Evolutionary conservation across 164 flowering plant species (phyloP), one percentile per base, ranked within the genome.

Genomic region (Macadamia integrifolia): DNA sequence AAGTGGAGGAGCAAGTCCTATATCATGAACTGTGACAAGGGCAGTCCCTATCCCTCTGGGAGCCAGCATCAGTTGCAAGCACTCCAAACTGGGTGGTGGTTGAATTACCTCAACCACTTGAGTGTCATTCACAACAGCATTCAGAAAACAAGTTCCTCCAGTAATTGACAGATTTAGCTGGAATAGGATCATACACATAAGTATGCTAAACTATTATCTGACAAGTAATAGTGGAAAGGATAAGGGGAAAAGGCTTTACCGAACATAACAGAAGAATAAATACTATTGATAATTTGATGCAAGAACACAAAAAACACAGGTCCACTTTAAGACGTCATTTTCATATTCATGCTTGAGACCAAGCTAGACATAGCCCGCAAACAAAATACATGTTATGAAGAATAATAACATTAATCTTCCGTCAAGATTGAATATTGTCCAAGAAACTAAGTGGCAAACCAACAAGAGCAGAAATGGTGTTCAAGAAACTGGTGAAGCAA

Each of bases 101-200:
- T 81, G 87, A 79, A 87, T 69, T 61, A 88, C 78, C 67, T 87
- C 92, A 64, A 85, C 85, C 43, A 94, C 85, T 69, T 71, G 83
- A 68, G 93, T 82, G 78, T 87, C 91, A 84, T 94, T 94, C 59
- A 85, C 88, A 74, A 53, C 66, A 67, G 88, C 79, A 63, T 88
- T 88, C 71, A 86, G 62, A 58, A 75, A 83, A 77, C 96, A 88
- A 75, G 97, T 91, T 58, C 98, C 98, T 53, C 98, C 98, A 75
- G 76, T 78, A 70, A 90, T 85, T 44, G 90, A 85, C 71, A 94
- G 74, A 76, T 85, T 87, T 62, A 72, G 80, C 95, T 89, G 73
- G 23, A 69, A 66, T 18, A 32, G 48, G 59, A 58, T 13, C 28
- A 35, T 49, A 10, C 40, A 5, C 3, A 5, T 35, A 5, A 35